Evolutionary conservation across 129 eudicot genomes (phyloP), one percentile per base, ranked within the genome.

Genomic region (Flaveria sonorensis): DNA sequence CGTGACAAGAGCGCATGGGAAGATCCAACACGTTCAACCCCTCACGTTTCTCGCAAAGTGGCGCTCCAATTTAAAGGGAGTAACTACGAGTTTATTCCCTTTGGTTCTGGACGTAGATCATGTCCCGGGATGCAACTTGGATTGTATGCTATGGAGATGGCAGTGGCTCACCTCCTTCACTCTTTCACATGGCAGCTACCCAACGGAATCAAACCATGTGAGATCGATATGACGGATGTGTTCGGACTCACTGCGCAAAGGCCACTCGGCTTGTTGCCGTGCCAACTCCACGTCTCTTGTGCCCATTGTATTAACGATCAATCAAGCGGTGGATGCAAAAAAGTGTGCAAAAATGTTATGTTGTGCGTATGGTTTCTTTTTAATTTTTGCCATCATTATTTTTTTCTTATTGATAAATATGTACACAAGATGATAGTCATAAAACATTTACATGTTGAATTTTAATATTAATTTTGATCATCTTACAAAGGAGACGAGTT

Each of bases 91-190:
- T 75, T 75, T 45, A 19, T 75, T 12, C 71, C 79, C 6, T 75
- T 75, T 47, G 80, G 72, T 28, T 64, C 80, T 2, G 80, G 80
- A 10, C 62, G 80, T 23, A 26, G 80, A 10, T 46, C 72, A n/a
- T 75, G 80, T 47, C 80, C 80, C 0, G 80, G 72, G 15, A 75
- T 75, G 80, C 72, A 62, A 75, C 71, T 75, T 62, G 80, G 72
- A 20, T 61, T 62, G 30, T 62, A 46, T n/a, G 62, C 72, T 1
- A 7, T 48, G 47, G 80, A 75, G 63, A 15, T 75, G 62, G 72
- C 80, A 13, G 26, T 75, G 26, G 80, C 72, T 62, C 47, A 64
- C 12, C 43, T 75, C 23, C 63, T 75, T 11, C 80, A 75, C 52
- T 45, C 47, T 18, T 75, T 63, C 57, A 50, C 60, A 15, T 75